Evolutionary conservation across 2,329 filamentous ascomycete genomes (phyloP).

Genomic region (Aspergillus sp.): DNA sequence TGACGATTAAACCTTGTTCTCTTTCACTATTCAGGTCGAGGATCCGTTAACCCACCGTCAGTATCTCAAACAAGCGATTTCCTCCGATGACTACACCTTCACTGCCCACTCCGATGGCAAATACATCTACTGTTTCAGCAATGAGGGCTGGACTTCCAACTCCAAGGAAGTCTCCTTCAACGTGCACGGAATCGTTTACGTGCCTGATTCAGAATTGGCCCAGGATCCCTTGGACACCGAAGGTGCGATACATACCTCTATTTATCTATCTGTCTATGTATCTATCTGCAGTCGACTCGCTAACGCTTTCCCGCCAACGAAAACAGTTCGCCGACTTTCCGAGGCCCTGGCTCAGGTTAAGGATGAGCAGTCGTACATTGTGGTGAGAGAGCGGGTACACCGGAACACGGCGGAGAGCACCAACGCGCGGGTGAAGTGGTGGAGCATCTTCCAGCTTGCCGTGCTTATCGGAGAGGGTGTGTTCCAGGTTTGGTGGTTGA

Average conservation of each 20-base stretch:
- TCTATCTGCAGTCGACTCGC: neutral
- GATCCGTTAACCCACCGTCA: slow-evolving; percentile 69
- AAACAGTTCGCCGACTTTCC: slow-evolving; percentile 66
- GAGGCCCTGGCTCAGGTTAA: slow-evolving; percentile 87
- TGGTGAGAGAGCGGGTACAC: slow-evolving; percentile 89
- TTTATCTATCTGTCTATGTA: too few species aligned
- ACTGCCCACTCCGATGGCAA: slow-evolving; percentile 76
- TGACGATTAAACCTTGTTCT: slow-evolving; percentile 2
- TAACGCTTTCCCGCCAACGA: neutral
- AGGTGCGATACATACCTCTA: slow-evolving; percentile 46
- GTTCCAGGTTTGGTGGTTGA: slow-evolving; percentile 99
- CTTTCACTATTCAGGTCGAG: slow-evolving; percentile 51
- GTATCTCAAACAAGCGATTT: slow-evolving; percentile 69
- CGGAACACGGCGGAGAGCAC: slow-evolving; percentile 98
- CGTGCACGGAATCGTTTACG: slow-evolving; percentile 96
- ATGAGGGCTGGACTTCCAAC: slow-evolving; percentile 93
- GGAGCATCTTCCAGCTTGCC: slow-evolving; percentile 92
- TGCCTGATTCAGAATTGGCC: slow-evolving; percentile 74
- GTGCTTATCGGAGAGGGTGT: slow-evolving; percentile 84
- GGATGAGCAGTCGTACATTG: slow-evolving; percentile 96
- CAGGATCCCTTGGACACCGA: slow-evolving; percentile 85
- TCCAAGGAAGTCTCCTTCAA: slow-evolving; percentile 99
- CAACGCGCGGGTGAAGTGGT: slow-evolving; percentile 97
- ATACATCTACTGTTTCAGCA: slow-evolving; percentile 97
- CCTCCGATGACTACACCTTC: slow-evolving; percentile 90